Evolutionary conservation across 441 rosid species (phyloP), one percentile per base, ranked within the genome.

Genomic region (Geranium incanum): DNA sequence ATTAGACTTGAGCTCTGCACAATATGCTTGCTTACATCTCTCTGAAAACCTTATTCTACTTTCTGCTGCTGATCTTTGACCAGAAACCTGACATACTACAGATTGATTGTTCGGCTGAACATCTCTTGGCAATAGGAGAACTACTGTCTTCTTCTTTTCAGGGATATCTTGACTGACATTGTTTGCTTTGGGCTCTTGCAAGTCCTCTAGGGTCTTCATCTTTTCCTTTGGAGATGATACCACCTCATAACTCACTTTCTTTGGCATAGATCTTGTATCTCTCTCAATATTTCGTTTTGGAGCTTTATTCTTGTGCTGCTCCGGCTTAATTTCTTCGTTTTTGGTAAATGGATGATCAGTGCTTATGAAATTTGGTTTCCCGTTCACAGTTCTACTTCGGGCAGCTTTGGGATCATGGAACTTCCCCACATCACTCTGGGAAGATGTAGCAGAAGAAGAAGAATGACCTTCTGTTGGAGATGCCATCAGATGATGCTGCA

Each of bases 401-500:
- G 70, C 8, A 75, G 68, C 69, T 74, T 71, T 68, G 71, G 36
- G 76, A 77, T 79, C 76, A 36, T 73, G 80, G 52, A 77, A 76
- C 73, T 75, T 79, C 38, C 69, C 72, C 69, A 64, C 66, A 68
- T 68, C 55, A 57, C 85, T 87, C 73, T 72, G 78, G 15, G 60
- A 73, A 6, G 81, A 74, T 62, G 50, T 6, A 6, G 75, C 82
- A 36, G 36, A 68, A 50, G 63, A 76, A 70, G 77, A 76, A 60
- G 75, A 63, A 72, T 69, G 69, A 71, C 77, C 77, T 71, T 80
- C 78, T 4, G 39, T 36, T 19, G 85, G 78, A 75, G 91, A 83
- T 16, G 90, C 81, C 76, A 78, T 77, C 74, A 81, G 79, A 85
- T 81, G 86, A 76, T 69, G 80, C 75, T 82, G 87, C 66, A 86